Base-by-base conservation (phyloP, 768 basidiomycete species). In the Dentipellis sp. region DNA sequence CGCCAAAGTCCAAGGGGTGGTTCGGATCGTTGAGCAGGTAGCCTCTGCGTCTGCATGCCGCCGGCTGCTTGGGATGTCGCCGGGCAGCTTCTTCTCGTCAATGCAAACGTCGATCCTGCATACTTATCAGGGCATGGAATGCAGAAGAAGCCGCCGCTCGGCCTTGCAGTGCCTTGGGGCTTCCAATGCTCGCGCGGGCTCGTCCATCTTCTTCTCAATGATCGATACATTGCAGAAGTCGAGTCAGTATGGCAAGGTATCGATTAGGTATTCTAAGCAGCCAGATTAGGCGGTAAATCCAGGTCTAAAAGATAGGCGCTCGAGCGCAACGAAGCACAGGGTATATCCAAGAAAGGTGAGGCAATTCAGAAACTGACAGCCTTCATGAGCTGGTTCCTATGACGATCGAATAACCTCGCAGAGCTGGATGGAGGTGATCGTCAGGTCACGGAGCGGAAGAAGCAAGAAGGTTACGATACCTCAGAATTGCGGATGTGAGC, bases 331-430 rank as follows among this genome's bases (percentile, higher is more conserved):
- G 52, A 59, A 56, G 45, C 50, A 38, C 50, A 39, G 42, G 40
- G 42, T 45, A 45, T 45, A 45, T 45, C 42, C 54, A 36, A 55
- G 57, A 58, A 52, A 53, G 39, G 42, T 48, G 34, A 58, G 54
- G 56, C 42, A 51, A 21, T 54, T 63, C 49, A 67, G 59, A 63
- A 60, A 63, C 69, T 67, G 50, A 73, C 60, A 47, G 71, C 75
- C 72, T 86, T 88, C 52, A 83, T 70, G 60, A 91, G 78, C 45
- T 72, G 63, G 56, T 73, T 78, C 69, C 78, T 82, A 67, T 87
- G 86, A 62, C 80, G 79, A 68, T 90, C 84, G 63, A 84, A 89
- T 17, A 89, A 73, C 72, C 89, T 91, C 56, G 80, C 77, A 53
- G 80, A 80, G 69, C 88, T 91, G 63, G 19, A 35, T 17, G 56